Percentiles rank a stretch among this genome's conserved stretches.
phyloP scores from a whole-genome alignment of 2,329 filamentous ascomycete genomes.

The Alternaria alternata region DNA sequence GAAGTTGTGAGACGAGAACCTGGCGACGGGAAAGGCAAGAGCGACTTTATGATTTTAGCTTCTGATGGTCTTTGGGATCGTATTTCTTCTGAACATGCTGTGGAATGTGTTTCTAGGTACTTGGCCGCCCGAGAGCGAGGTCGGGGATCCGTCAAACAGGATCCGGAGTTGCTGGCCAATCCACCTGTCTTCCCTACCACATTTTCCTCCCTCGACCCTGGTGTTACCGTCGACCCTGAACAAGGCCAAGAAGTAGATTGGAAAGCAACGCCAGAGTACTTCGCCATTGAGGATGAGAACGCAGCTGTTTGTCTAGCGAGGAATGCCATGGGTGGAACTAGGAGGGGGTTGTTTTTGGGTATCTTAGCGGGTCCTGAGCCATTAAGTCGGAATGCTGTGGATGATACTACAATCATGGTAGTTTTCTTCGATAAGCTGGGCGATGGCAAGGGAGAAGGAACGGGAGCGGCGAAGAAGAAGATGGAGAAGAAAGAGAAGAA shows the following conservation, averaged over 20 bases:
- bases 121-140: slow-evolving; percentile 50
- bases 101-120: slow-evolving; percentile 67
- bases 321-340: slow-evolving; percentile 62
- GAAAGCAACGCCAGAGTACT: slow-evolving; percentile 54
- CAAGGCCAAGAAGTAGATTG: slow-evolving; percentile 50
- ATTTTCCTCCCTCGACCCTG: slow-evolving; percentile 34
- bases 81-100: slow-evolving; percentile 65
- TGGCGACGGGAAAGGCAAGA: slow-evolving; percentile 8
- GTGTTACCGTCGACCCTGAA: slow-evolving; percentile 45
- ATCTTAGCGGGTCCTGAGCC: slow-evolving; percentile 46
- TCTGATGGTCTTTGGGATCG: slow-evolving; percentile 73
- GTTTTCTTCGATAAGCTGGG: slow-evolving; percentile 59
- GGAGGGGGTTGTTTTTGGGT: slow-evolving; percentile 51
- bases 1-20: slow-evolving; percentile 55
- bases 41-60: slow-evolving; percentile 70
- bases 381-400: slow-evolving; percentile 53
- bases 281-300: slow-evolving; percentile 62
- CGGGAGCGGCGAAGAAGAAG: slow-evolving; percentile 14
- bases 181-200: slow-evolving; percentile 16
- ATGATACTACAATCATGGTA: slow-evolving; percentile 63
- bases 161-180: slow-evolving; percentile 23
- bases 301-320: slow-evolving; percentile 61
- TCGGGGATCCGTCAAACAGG: slow-evolving; percentile 22
- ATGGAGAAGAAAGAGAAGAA: slow-evolving; percentile 18
- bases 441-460: neutral